phyloP scores from a whole-genome alignment of 2,329 filamentous ascomycete genomes.

The Calonectria honghensis region DNA sequence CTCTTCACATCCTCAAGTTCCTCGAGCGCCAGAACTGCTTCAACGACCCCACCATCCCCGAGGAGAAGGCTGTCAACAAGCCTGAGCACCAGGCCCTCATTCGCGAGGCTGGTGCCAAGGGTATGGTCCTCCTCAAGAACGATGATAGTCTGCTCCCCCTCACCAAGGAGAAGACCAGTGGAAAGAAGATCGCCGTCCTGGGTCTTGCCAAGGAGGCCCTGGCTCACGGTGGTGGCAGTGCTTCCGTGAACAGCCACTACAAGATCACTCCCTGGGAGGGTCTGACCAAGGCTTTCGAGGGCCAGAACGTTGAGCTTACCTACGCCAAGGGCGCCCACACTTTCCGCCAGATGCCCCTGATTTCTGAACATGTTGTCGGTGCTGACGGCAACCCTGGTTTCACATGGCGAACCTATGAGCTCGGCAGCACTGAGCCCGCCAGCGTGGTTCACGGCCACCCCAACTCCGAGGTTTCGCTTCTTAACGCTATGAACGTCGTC shows the following conservation, averaged over 20 bases:
- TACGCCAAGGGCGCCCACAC: slow-evolving; percentile 50
- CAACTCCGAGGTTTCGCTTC: slow-evolving; percentile 44
- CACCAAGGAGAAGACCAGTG: slow-evolving; percentile 55
- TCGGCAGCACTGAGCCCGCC: slow-evolving; percentile 43
- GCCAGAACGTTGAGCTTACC: slow-evolving; percentile 44
- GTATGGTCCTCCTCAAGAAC: slow-evolving; percentile 78
- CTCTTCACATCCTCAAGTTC: slow-evolving; percentile 21
- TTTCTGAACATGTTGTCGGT: slow-evolving; percentile 47
- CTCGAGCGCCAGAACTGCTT: slow-evolving; percentile 35
- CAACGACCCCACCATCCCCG: slow-evolving; percentile 38
- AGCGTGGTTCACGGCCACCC: slow-evolving; percentile 46
- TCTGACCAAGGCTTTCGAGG: slow-evolving; percentile 45
- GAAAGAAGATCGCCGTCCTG: slow-evolving; percentile 54
- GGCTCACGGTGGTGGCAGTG: slow-evolving; percentile 59
- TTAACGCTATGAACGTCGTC: slow-evolving; percentile 34
- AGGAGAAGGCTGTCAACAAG: slow-evolving; percentile 47
- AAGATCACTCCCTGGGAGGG: slow-evolving; percentile 56
- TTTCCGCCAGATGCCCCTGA: slow-evolving; percentile 40
- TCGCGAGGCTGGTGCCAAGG: slow-evolving; percentile 62
- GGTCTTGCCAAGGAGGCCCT: slow-evolving; percentile 56
- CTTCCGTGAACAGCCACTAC: slow-evolving; percentile 56
- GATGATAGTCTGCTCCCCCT: slow-evolving; percentile 74
- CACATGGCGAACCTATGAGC: slow-evolving; percentile 49
- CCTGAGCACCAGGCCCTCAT: slow-evolving; percentile 52
- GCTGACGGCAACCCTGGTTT: slow-evolving; percentile 54